Conservation (phyloP, 768 basidiomycete species). For the Boletellus emodensis region DNA sequence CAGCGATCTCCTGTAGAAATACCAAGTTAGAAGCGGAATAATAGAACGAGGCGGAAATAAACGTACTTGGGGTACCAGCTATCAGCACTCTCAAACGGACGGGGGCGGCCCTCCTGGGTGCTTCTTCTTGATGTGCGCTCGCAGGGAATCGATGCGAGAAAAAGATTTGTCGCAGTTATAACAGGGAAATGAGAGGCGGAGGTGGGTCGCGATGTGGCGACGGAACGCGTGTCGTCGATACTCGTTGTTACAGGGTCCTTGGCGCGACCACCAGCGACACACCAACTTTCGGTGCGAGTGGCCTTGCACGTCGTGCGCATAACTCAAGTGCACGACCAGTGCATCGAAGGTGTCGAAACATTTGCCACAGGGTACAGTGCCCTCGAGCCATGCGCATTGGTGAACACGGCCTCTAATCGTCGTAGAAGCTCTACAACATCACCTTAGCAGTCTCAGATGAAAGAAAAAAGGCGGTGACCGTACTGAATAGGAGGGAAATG, state of each 20-base stretch:
- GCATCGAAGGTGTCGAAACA: neutral
- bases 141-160: conserved; percentile 6
- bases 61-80: no score
- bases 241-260: neutral
- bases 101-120: no score
- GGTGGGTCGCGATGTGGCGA: conserved; percentile 10
- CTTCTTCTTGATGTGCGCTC: neutral
- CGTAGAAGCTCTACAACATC: no score
- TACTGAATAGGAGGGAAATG: no score
- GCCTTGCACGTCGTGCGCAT: conserved; percentile 5
- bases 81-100: no score
- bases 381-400: neutral
- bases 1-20: no score
- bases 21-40: no score
- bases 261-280: conserved; percentile 4
- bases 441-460: no score
- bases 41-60: no score
- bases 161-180: neutral
- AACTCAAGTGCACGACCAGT: conserved; percentile 3
- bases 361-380: neutral
- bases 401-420: no score
- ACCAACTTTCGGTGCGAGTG: neutral
- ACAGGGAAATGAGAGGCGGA: neutral
- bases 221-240: conserved; percentile 1
- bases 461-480: no score